A percentile compares a stretch with the other conserved stretches of the same genome.
These are phyloP conservation scores for Lasiodiplodia citricola DNA, from an alignment of 2,329 filamentous ascomycete species.

Conservation along the genomic window DNA sequence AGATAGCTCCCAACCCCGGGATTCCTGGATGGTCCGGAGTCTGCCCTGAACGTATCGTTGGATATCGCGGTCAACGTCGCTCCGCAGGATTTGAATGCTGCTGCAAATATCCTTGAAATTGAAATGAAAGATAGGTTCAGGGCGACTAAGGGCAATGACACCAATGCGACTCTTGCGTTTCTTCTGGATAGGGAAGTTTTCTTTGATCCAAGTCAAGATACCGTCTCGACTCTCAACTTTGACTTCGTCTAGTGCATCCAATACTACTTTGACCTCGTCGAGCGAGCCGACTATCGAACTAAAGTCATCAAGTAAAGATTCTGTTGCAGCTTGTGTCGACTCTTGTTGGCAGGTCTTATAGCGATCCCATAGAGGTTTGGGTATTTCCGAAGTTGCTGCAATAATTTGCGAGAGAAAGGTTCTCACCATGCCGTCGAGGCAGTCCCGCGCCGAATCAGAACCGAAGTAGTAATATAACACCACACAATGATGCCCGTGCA, in stretches of 20 bases:
- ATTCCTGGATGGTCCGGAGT: neutral
- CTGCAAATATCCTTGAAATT: neutral
- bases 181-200: neutral
- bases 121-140: neutral
- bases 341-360: neutral
- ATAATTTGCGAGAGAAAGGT: neutral
- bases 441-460: neutral
- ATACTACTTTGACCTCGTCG: neutral
- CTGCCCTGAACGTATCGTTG: neutral
- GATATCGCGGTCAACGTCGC: neutral
- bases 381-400: neutral
- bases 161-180: neutral
- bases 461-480: conserved; percentile 46
- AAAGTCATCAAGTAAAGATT: neutral
- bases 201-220: neutral
- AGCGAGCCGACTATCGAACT: neutral
- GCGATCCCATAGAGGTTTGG: neutral
- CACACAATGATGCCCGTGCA: fast-evolving
- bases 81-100: neutral
- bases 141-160: neutral
- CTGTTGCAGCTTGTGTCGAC: neutral
- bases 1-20: neutral
- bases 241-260: neutral
- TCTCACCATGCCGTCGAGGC: neutral
- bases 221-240: neutral